Evolutionary conservation across 2,329 filamentous ascomycete genomes (phyloP), one percentile per base, ranked within the genome.

Genomic region (Zalaria sp.): DNA sequence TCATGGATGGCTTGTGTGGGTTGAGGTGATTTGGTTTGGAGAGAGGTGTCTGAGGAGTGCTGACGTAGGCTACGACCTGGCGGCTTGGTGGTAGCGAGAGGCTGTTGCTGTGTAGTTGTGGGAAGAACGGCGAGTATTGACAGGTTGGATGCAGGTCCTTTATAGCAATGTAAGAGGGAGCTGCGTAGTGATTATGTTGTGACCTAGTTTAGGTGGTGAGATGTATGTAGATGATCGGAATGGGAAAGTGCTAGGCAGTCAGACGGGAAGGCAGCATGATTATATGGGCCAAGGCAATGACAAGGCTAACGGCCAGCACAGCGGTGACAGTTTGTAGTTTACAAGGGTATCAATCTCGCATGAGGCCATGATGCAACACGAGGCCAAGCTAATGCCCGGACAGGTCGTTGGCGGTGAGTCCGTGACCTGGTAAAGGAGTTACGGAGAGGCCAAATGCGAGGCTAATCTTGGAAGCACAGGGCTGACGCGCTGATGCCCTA

Each of bases 1-100:
- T 66, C 26, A 27, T 25, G 27, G 4, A 8, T 29, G 34, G 38
- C 28, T 27, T 34, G 25, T 38, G 29, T 28, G 39, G 29, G 38
- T 7, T 7, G n/a, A n/a, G n/a, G n/a, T n/a, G 27, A 32, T 7
- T 7, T 32, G 40, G n/a, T 6, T 35, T 11, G 34, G 35, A 27
- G 37, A 36, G 38, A 37, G 11, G 29, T 41, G 6, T 27, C 37
- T 35, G 41, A 9, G 38, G 9, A 18, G 27, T 44, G 35, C 34
- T 41, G 28, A 28, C 29, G 29, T 32, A 32, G 29, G 29, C 29
- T 32, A 32, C 29, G 7, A n/a, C 29, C 7, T 2, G 29, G 3
- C n/a, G 29, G 7, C 29, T n/a, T 7, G 29, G n/a, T 32, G 29
- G 29, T n/a, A 32, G 29, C 7, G n/a, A n/a, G 7, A 32, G 29